phyloP scores from a whole-genome alignment of 2,329 filamentous ascomycete genomes.

The Didymella keratinophila region DNA sequence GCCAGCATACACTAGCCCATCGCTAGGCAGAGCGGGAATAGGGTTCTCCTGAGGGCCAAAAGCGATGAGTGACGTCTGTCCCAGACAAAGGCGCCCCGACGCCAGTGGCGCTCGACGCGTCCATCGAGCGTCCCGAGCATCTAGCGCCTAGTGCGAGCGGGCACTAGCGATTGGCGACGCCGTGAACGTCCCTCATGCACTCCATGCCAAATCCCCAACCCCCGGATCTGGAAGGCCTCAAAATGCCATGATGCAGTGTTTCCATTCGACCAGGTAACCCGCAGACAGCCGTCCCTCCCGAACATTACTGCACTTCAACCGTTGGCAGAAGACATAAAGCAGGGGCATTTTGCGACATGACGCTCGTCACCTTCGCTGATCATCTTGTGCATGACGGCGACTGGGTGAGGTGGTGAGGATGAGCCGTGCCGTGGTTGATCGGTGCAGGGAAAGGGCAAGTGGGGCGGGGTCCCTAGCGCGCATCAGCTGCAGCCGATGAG shows the following conservation, averaged over 20 bases:
- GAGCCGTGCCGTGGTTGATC: constrained; percentile 13
- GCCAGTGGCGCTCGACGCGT: constrained; percentile 13
- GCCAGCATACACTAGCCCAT: neutral
- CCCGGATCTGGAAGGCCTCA: constrained; percentile 8
- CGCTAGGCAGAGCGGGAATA: constrained; percentile 1
- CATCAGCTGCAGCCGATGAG: constrained; percentile 12
- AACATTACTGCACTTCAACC: constrained; percentile 2
- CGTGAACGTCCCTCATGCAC: constrained; percentile 9
- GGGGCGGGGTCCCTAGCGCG: constrained; percentile 7
- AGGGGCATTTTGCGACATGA: constrained; percentile 3
- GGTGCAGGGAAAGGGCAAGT: constrained; percentile 7
- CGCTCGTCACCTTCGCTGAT: neutral
- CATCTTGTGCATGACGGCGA: constrained; percentile 9
- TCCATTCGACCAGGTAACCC: neutral
- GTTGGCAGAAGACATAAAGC: neutral
- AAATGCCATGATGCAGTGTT: neutral
- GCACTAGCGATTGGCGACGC: constrained; percentile 14
- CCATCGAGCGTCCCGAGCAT: neutral
- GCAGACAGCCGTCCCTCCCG: neutral
- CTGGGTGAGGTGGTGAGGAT: constrained; percentile 8
- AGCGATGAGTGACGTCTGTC: constrained; percentile 18
- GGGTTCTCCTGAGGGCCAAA: constrained; percentile 1
- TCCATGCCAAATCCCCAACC: constrained; percentile 2
- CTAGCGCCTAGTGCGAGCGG: neutral
- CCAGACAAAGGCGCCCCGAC: constrained; percentile 15